Conservation (phyloP, 805 yeast genomes). For the Allodekkera sacchari region DNA sequence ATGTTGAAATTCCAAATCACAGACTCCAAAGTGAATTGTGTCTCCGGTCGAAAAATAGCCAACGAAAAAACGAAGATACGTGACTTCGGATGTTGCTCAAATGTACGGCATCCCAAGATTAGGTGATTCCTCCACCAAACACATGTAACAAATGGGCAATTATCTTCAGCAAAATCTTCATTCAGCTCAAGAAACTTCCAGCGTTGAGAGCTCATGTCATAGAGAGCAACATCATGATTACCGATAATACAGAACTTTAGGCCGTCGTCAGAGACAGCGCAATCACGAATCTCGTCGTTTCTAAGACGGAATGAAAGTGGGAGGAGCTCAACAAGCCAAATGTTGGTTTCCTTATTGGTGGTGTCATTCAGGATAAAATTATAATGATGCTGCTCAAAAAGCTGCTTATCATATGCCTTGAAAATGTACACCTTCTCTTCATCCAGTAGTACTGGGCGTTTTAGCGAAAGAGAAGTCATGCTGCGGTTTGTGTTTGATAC, state of each 20-base stretch:
- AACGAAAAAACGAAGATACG: slow-evolving; percentile 23
- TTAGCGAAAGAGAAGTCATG: slow-evolving; percentile 16
- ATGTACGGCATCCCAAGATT: slow-evolving; percentile 20
- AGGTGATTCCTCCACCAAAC: slow-evolving; percentile 27
- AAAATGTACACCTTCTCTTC: slow-evolving; percentile 34
- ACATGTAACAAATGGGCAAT: slow-evolving; percentile 28
- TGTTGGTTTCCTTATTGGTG: slow-evolving; percentile 29
- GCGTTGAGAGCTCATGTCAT: slow-evolving; percentile 29
- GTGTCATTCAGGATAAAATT: slow-evolving; percentile 11
- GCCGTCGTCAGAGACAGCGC: slow-evolving; percentile 40
- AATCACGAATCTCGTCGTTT: slow-evolving; percentile 34
- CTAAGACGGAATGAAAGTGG: slow-evolving; percentile 37
- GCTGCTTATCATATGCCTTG: slow-evolving; percentile 38
- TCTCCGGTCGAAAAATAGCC: slow-evolving; percentile 14
- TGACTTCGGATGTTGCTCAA: slow-evolving; percentile 18
- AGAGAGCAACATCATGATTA: slow-evolving; percentile 35
- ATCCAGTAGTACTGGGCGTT: slow-evolving; percentile 34
- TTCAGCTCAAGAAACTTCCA: slow-evolving; percentile 38
- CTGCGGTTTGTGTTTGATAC: slow-evolving; percentile 17
- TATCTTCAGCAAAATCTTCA: slow-evolving; percentile 19
- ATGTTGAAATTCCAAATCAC: slow-evolving; percentile 28
- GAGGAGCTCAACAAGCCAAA: slow-evolving; percentile 38
- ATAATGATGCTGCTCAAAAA: slow-evolving; percentile 28
- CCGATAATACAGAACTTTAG: slow-evolving; percentile 42
- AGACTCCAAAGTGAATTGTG: slow-evolving; percentile 18